phyloP scores from a whole-genome alignment of 176 grass and related monocot genomes.

The Phoenix roebelenii region DNA sequence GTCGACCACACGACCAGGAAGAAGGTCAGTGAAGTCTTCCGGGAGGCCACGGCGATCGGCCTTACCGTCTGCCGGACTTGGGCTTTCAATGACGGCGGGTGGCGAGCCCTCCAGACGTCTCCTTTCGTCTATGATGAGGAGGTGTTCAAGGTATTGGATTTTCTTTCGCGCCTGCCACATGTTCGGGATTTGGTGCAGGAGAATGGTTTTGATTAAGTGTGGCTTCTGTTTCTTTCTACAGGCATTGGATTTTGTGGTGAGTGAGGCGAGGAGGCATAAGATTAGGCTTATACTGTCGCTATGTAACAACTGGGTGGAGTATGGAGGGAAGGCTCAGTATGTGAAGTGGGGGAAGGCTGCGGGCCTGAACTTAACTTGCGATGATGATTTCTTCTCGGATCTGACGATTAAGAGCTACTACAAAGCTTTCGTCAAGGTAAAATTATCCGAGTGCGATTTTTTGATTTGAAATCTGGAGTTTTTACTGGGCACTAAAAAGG shows the following conservation, averaged over 20 bases:
- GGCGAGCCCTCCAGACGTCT: constrained; percentile 54
- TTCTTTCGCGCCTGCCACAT: neutral
- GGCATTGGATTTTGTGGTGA: constrained; percentile 64
- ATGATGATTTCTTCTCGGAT: constrained; percentile 69
- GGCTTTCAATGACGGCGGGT: constrained; percentile 69
- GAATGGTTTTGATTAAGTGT: too few species aligned
- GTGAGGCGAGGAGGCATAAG: constrained; percentile 47
- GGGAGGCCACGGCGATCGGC: constrained; percentile 29
- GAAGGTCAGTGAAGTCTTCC: constrained; percentile 32
- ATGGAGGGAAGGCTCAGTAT: constrained; percentile 74
- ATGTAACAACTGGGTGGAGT: constrained; percentile 60
- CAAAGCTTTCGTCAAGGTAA: constrained; percentile 77
- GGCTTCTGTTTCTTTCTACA: neutral
- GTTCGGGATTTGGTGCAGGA: too few species aligned
- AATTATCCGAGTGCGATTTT: neutral
- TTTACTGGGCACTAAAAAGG: neutral
- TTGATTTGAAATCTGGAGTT: neutral
- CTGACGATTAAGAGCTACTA: constrained; percentile 62
- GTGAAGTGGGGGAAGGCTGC: constrained; percentile 44
- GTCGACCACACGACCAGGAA: constrained; percentile 33
- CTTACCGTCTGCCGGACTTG: constrained; percentile 81
- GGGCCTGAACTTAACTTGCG: constrained; percentile 40
- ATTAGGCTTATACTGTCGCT: constrained; percentile 43
- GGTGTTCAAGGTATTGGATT: constrained; percentile 41
- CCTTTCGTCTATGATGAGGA: constrained; percentile 49